A percentile compares a stretch with the other conserved stretches of the same genome.
Evolutionary conservation across 2,329 filamentous ascomycete species (phyloP).

Genomic region (Lachnellula hyalina): DNA sequence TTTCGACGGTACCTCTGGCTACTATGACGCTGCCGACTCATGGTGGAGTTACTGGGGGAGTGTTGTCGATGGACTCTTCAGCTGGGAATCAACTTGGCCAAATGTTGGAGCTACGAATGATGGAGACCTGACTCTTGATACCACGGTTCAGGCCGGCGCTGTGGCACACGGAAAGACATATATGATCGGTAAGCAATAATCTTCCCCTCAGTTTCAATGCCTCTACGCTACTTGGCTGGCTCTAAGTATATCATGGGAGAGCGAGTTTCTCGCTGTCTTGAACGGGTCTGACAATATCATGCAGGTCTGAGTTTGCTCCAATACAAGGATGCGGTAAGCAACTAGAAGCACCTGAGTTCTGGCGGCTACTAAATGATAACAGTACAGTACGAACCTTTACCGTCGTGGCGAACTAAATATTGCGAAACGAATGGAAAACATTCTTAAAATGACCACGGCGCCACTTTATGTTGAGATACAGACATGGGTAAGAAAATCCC

Average conservation of each 20-base stretch:
- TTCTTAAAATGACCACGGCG: conserved; percentile 26
- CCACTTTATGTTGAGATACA: conserved; percentile 33
- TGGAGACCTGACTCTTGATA: conserved; percentile 21
- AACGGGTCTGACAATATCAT: neutral
- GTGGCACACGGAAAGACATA: conserved; percentile 30
- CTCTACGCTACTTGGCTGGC: no score
- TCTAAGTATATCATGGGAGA: no score
- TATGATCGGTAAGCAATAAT: conserved; percentile 28
- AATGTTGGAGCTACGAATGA: conserved; percentile 27
- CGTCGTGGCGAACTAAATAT: conserved; percentile 33
- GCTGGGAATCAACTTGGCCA: conserved; percentile 36
- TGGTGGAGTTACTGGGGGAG: conserved; percentile 31
- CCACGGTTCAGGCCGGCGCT: neutral
- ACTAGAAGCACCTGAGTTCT: no score
- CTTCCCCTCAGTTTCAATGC: neutral
- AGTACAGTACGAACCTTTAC: conserved; percentile 31
- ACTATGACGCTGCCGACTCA: conserved; percentile 28
- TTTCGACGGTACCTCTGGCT: conserved; percentile 28
- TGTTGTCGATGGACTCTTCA: conserved; percentile 34
- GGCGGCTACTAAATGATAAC: no score
- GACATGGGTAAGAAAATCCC: conserved; percentile 22
- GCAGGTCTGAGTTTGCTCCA: conserved; percentile 6
- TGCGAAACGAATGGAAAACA: conserved; percentile 33
- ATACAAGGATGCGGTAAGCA: conserved; percentile 19
- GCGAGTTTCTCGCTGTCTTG: no score